A percentile compares a stretch with the other conserved stretches of the same genome.
Evolutionary conservation across 225 moss, liverwort and hornwort genomes (phyloP).

Genomic region (Neckera pumila): DNA sequence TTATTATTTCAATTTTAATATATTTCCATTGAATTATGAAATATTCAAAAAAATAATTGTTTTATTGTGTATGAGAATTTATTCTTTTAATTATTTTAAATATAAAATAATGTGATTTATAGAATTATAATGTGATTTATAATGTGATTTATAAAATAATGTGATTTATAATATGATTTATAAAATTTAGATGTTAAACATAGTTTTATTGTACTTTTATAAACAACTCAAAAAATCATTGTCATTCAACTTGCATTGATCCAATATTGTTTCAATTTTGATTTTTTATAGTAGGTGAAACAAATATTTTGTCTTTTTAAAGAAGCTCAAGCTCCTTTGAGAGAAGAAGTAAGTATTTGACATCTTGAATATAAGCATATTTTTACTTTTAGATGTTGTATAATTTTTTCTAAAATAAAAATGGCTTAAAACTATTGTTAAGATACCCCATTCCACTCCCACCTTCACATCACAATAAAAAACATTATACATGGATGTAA

Average conservation of each 20-base stretch:
- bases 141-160: no score
- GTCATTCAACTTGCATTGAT: not conserved
- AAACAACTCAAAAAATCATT: not conserved
- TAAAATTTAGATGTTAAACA: not conserved
- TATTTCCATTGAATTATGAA: not conserved
- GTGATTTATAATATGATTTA: no score
- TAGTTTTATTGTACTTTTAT: accelerated
- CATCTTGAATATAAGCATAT: not conserved
- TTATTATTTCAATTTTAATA: no score
- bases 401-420: not conserved
- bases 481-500: no score
- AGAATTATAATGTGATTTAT: no score
- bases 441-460: accelerated
- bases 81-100: not conserved
- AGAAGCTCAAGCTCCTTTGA: slow-evolving; percentile 76
- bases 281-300: slow-evolving; percentile 37
- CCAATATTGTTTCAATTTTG: not conserved
- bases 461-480: not conserved
- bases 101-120: no score
- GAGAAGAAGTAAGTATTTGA: slow-evolving; percentile 34
- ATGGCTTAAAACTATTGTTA: not conserved
- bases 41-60: no score
- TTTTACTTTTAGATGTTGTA: not conserved
- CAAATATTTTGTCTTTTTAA: slow-evolving; percentile 73
- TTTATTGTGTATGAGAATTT: not conserved